A percentile compares a stretch with the other conserved stretches of the same genome.
phyloP scores from a whole-genome alignment of 768 basidiomycete genomes.

The Boletus reticuloceps region DNA sequence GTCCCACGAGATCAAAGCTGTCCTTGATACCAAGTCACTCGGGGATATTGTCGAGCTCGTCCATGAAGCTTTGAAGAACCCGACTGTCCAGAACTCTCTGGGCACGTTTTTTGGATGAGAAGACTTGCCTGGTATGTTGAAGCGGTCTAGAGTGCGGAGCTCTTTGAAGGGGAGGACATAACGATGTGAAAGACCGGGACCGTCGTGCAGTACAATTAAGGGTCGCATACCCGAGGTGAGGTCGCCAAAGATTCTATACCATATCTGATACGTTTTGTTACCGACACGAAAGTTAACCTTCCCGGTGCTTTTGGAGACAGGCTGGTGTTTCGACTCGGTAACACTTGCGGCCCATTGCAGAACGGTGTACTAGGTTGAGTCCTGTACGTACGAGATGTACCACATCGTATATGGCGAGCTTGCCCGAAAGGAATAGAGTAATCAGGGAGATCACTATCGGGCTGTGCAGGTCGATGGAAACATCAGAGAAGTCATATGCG shows the following conservation, averaged over 20 bases:
- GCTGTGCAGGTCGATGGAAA: too few relatives aligned
- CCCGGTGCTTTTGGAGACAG: slow-evolving; percentile 1
- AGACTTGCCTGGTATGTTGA: slow-evolving; percentile 37
- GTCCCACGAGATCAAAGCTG: slow-evolving; percentile 48
- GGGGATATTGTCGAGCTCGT: slow-evolving; percentile 52
- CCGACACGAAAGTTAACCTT: slow-evolving; percentile 16
- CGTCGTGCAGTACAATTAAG: slow-evolving; percentile 41
- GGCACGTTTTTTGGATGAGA: slow-evolving; percentile 38
- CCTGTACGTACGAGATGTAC: too few relatives aligned
- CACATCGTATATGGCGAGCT: too few relatives aligned
- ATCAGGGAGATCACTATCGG: too few relatives aligned
- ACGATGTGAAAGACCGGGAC: slow-evolving; percentile 37
- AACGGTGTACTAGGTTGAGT: too few relatives aligned
- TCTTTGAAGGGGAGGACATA: slow-evolving; percentile 38
- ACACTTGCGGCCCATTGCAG: too few relatives aligned
- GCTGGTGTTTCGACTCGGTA: too few relatives aligned
- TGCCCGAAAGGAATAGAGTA: too few relatives aligned
- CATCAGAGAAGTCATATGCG: too few relatives aligned
- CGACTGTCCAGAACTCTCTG: too few relatives aligned
- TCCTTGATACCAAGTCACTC: slow-evolving; percentile 37
- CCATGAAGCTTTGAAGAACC: too few relatives aligned
- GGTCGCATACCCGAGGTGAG: slow-evolving; percentile 32
- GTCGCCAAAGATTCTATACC: slow-evolving; percentile 43
- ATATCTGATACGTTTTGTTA: slow-evolving; percentile 35
- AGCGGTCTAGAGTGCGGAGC: slow-evolving; percentile 19